Evolutionary conservation across 139 green algal species (phyloP), one percentile per base, ranked within the genome.

Genomic region (Chloropicon primus): DNA sequence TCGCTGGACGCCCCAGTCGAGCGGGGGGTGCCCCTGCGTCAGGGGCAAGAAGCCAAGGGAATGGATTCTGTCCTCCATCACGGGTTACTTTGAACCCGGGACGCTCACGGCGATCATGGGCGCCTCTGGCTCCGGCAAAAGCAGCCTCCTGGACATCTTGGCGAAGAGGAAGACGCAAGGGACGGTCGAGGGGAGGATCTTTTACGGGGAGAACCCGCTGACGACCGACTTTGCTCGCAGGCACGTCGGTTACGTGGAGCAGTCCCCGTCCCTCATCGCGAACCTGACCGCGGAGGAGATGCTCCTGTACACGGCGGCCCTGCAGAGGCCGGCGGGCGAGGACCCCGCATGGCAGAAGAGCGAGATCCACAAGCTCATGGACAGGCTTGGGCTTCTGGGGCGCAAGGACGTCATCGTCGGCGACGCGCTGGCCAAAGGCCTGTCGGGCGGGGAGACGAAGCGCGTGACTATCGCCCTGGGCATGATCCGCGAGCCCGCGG

Each of bases 241-340:
- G 26, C 83, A 82, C 73, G 83, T 80, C 21, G 82, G 84, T 0
- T 90, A 88, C 77, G 86, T 88, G 26, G 84, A 86, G 75, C 86
- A 90, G 75, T 83, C 82, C 80, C 77, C 74, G 71, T 88, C 84
- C 2, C 81, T 91, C 77, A 80, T 91, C 25, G 80, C 81, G 22
- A 89, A 83, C 53, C 81, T 93, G 27, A 93, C 80, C 21, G 83
- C 88, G n/a, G 3, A 73, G n/a, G 85, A 93, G 80, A 93, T 93
- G 89, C 81, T 96, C 28, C 71, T 92, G 78, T 96, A 96, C 85
- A 95, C 89, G 0, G 87, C 87, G 0, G 89, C 94, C 78, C 84
- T 96, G 29, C 92, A 93, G 84, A 80, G 84, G n/a, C 80, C 84
- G 0, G 27, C 74, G 1, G 27, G 2, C 3, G 82, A 90, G 84